Evolutionary conservation across 495 filamentous ascomycete species (phyloP), one percentile per base, ranked within the genome.

Genomic region (Xylaria sp.): DNA sequence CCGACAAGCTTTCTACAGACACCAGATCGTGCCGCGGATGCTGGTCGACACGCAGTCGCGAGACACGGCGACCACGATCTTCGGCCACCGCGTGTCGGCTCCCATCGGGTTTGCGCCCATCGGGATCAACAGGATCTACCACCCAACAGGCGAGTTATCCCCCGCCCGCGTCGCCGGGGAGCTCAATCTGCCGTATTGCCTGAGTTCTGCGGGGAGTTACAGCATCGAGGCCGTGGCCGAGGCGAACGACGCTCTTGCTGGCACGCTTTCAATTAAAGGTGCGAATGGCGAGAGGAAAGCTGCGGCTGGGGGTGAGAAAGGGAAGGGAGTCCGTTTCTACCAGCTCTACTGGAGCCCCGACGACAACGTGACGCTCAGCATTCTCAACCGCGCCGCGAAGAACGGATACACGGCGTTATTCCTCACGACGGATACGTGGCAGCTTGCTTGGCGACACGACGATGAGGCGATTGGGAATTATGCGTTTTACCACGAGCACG

Each of bases 291-390:
- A 8, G 1, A 9, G 46, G 7, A 21, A 21, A n/a, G n/a, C 2
- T 5, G 46, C 3, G 9, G 46, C 29, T n/a, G 29, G 9, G 5
- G 14, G 50, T 19, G 62, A 8, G 26, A 12, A 0, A 17, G 43
- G 62, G 4, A 68, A 2, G 71, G 86, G 81, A 69, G 74, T 4
- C 82, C 84, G 0, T 0, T 92, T 89, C 75, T 92, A 83, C 75
- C 90, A 92, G 75, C 81, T 93, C 0, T 93, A 92, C 78, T 85
- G 86, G 85, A 86, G 86, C 31, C 88, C 89, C 43, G 89, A 92
- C 72, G 88, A 91, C 70, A 85, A 88, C 61, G 73, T 89, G 15
- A 84, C 88, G 0, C 67, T 88, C 14, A 89, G 85, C 0, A 77
- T 91, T 61, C 76, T 91, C 2, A 79, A 78, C 9, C 84, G 89